Base-by-base conservation (phyloP, 805 yeast genomes). In the Starmerella stellata region DNA sequence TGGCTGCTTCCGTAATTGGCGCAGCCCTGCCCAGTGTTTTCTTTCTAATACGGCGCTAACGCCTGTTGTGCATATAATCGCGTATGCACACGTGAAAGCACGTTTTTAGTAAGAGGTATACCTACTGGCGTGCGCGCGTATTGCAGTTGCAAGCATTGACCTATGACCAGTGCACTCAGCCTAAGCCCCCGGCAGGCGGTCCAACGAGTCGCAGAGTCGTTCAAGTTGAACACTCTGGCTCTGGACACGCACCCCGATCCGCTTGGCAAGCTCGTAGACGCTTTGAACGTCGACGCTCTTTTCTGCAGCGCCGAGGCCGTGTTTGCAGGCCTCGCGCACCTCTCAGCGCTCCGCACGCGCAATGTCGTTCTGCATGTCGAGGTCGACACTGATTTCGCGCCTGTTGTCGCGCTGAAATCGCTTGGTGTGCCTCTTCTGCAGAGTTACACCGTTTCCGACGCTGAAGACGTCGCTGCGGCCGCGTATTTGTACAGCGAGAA, bases 351-450 rank as follows among this genome's bases (percentile, higher is more conserved):
- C 14, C 35, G 30, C 9, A 23, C 19, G 17, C 18, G 39, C 9
- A 49, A 51, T 1, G 41, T 47, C 1, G 53, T 50, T 8, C 37
- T 51, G 30, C 53, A 51, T 28, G 44, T 41, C 23, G 38, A 34
- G n/a, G 43, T 48, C 7, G 42, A 28, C 38, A 65, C 66, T 44
- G 94, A 83, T 55, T 80, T 65, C 58, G 72, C 78, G 21, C 61
- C 70, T 14, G 68, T 81, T 21, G 63, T 87, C n/a, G 68, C 81
- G 5, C 63, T 78, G 48, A 74, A 85, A 53, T 87, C 80, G 55
- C 62, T 77, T 30, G 72, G 73, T 14, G 68, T 65, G 48, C 68
- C 73, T 5, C 63, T 77, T 19, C 56, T 85, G 45, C 68, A 83
- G 39, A 79, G 94, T n/a, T 74, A 70, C 50, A 59, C 64, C 29